Evolutionary conservation across 129 eudicot species (phyloP), one percentile per base, ranked within the genome.

Genomic region (Ambrosia artemisiifolia): DNA sequence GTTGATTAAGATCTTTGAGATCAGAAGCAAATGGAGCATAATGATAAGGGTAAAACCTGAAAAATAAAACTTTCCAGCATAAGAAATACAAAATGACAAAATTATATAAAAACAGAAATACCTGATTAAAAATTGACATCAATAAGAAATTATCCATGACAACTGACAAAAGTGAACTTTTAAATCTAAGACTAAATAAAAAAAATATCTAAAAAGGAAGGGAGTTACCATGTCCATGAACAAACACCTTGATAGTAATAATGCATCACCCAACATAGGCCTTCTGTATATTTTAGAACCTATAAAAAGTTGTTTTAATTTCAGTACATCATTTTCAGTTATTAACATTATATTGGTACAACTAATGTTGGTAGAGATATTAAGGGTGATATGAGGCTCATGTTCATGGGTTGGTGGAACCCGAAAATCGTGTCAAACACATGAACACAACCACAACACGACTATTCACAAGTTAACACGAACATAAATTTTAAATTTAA

Each of bases 11-110:
- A 81, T 83, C 92, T 78, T 83, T 94, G 72, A 94, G 96, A 84
- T 94, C 99, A 42, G 99, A 94, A 69, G 99, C 99, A 88, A 94
- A 94, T 50, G 99, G 97, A 4, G 99, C 99, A 77, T 90, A 94
- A 84, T 94, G 99, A 64, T 94, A 94, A 62, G 99, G 99, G 78
- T 84, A 94, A 84, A 94, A 90, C 98, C 98, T 93, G 82, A 28
- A 79, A 42, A 53, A 66, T 17, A 70, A 32, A 20, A 24, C 18
- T 33, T 13, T 60, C 35, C 66, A 69, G 5, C 17, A 4, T 63
- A 42, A 28, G 48, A 68, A 42, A 67, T 61, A 19, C 34, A 35
- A 70, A 63, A 42, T n/a, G 30, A 20, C 53, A 63, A 51, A 71
- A 65, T n/a, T 33, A 32, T 36, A 20, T 38, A 49, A 13, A 13